Evolutionary conservation across 495 filamentous ascomycete genomes (phyloP), one percentile per base, ranked within the genome.

Genomic region (Penicillium dipodomyicola): DNA sequence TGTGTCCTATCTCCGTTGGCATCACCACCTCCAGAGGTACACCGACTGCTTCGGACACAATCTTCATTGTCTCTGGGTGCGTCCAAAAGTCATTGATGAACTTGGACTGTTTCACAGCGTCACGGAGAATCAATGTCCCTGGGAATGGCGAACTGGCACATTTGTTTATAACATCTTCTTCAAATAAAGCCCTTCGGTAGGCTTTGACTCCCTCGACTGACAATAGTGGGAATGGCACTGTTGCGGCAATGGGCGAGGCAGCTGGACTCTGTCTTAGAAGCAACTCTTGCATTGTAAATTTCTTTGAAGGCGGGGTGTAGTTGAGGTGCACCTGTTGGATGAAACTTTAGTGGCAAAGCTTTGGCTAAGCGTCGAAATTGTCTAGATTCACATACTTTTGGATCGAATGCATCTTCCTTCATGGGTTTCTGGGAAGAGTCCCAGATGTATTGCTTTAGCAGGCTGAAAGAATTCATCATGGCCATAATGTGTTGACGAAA

Each of bases 1-100:
- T 70, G 58, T 74, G 71, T 0, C 65, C 69, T 11, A 74, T 66
- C 32, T 74, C 71, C 1, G 62, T 67, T 6, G 67, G 59, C 69
- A 74, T 67, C 14, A 68, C 52, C 5, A 65, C 43, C 22, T 60
- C 63, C 32, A 74, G 44, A 22, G 64, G 58, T 1, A 72, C 65
- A 6, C 68, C 69, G 1, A 54, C 57, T 20, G 60, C 61, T 2
- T 68, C 61, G 22, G 61, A 66, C 3, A 74, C 56, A 10, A 65
- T 65, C 11, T 57, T 54, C 53, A 68, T 62, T 7, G 65, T 68
- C n/a, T 64, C 55, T 3, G 67, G 69, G 23, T 69, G 56, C 4
- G 59, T 66, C 65, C 71, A 74, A 14, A 74, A 60, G 3, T 68
- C 59, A 12, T 41, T 46, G 45, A 70, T 67, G 23, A 73, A 74